Conservation (phyloP, 352 stramenopile genomes). For the Elongisporangium undulatum region DNA sequence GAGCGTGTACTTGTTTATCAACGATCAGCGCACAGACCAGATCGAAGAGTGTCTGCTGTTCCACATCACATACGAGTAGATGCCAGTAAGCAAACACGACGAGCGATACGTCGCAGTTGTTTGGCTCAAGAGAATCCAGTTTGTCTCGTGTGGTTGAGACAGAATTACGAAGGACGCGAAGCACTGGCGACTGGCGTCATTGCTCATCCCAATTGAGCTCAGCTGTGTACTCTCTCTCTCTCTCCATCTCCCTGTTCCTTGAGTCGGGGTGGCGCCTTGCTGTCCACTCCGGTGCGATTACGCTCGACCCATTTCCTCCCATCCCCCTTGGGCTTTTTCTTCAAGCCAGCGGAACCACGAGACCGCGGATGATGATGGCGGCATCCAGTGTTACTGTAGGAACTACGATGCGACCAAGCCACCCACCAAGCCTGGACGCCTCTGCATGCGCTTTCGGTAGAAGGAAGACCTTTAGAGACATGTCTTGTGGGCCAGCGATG, state of each 20-base stretch:
- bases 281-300: not conserved
- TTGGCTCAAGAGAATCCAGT: not conserved
- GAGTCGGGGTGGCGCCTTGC: not conserved
- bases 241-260: not conserved
- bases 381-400: too few species aligned
- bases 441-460: too few species aligned
- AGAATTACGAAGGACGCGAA: not conserved
- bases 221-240: not conserved
- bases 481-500: too few species aligned
- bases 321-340: not conserved
- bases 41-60: constrained; percentile 94
- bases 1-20: constrained; percentile 90
- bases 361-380: too few species aligned
- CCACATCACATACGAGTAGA: constrained; percentile 56
- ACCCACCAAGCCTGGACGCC: too few species aligned
- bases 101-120: too few species aligned
- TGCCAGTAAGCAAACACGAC: not conserved
- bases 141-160: not conserved
- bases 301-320: not conserved
- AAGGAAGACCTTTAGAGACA: too few species aligned
- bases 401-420: too few species aligned
- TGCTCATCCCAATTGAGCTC: not conserved
- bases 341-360: too few species aligned
- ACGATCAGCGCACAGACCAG: constrained; percentile 86
- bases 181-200: not conserved